Evolutionary conservation across 2,329 filamentous ascomycete genomes (phyloP).

Genomic region (Aspergillus quadrilineatus): DNA sequence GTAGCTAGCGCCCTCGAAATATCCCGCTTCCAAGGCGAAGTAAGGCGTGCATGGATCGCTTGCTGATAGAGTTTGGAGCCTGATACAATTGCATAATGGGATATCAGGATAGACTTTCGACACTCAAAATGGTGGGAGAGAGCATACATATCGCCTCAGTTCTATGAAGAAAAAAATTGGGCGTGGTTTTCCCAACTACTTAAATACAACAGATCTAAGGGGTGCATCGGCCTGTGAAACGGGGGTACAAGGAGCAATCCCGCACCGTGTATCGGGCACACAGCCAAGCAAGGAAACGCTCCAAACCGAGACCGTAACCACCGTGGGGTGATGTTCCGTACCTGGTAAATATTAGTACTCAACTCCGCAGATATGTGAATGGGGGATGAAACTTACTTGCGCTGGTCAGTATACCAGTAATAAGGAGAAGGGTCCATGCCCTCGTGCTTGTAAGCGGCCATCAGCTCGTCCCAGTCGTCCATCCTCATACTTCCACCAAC

Average conservation of each 20-base stretch:
- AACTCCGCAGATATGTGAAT: background rate
- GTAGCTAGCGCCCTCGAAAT: too few relatives aligned
- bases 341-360: slow-evolving; percentile 44
- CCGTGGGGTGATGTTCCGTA: slow-evolving; percentile 92
- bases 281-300: slow-evolving; percentile 72
- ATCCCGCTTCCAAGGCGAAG: too few relatives aligned
- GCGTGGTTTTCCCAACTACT: background rate
- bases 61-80: too few relatives aligned
- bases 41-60: too few relatives aligned
- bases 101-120: background rate
- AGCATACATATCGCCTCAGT: background rate
- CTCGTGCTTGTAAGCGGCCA: slow-evolving; percentile 83
- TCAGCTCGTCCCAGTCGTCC: slow-evolving; percentile 83
- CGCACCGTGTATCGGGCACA: slow-evolving; percentile 66
- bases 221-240: slow-evolving; percentile 52
- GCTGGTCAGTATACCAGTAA: slow-evolving; percentile 98
- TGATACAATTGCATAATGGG: background rate
- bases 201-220: slow-evolving; percentile 33
- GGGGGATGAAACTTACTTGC: slow-evolving; percentile 63
- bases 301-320: slow-evolving; percentile 88
- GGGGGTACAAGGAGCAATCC: slow-evolving; percentile 55
- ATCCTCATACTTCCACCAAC: slow-evolving; percentile 97
- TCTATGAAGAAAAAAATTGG: background rate
- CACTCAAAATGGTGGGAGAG: background rate
- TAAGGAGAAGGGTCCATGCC: slow-evolving; percentile 81